A percentile compares a stretch with the other conserved stretches of the same genome.
Evolutionary conservation across 1,284 basidiomycete species (phyloP).

Genomic region (Rhodotorula sp.): DNA sequence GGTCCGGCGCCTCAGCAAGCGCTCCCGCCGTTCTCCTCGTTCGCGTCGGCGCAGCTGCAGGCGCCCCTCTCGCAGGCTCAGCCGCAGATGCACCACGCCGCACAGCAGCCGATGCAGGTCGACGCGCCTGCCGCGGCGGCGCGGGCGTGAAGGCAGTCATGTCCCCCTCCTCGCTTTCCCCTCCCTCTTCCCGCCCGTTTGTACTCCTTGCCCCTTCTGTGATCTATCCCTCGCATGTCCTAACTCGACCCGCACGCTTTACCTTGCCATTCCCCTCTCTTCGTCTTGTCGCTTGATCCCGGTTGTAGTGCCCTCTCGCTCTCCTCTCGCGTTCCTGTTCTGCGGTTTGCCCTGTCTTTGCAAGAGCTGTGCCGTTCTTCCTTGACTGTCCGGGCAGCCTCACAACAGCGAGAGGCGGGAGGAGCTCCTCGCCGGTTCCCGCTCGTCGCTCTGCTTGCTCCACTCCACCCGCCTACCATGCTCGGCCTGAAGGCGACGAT

Average conservation of each 20-base stretch:
- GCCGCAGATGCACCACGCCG: neutral
- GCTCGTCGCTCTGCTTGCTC: neutral
- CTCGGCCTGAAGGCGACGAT: conserved; percentile 90
- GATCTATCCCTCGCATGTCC: neutral
- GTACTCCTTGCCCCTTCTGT: neutral
- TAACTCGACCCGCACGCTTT: neutral
- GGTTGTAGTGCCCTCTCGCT: too few species aligned
- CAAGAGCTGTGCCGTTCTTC: too few species aligned
- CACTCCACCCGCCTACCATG: conserved; percentile 57
- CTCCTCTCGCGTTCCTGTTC: too few species aligned
- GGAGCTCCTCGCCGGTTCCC: neutral
- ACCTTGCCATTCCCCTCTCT: neutral
- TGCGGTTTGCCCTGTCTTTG: too few species aligned
- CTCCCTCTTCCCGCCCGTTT: neutral
- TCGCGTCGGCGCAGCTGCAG: neutral
- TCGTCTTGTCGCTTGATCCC: too few species aligned
- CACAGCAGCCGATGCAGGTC: neutral
- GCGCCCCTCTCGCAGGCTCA: neutral
- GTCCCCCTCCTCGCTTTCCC: neutral
- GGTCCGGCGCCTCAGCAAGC: neutral
- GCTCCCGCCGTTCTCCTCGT: neutral
- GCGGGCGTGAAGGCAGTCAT: neutral
- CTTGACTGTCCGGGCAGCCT: too few species aligned
- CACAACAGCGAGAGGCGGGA: neutral
- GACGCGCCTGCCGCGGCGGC: neutral